phyloP scores from a whole-genome alignment of 768 basidiomycete species.

The Dacryopinax primogenitus region DNA sequence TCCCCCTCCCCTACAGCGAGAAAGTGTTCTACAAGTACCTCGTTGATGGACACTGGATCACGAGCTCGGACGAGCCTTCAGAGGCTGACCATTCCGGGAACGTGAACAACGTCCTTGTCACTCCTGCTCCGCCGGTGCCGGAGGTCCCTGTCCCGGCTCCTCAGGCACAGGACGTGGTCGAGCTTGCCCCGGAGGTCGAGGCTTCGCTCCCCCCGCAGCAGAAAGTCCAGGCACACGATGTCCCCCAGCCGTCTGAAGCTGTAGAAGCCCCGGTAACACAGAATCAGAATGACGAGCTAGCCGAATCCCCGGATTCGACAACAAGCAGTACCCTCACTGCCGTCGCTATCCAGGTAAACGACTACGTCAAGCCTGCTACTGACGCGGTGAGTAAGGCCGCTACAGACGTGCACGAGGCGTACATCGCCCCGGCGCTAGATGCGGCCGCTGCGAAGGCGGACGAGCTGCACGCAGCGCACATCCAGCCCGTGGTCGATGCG shows the following conservation, averaged over 20 bases:
- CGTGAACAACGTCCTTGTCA: slow-evolving; percentile 50
- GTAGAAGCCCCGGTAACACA: too few relatives aligned
- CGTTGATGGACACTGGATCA: slow-evolving; percentile 58
- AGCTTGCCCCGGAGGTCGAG: slow-evolving; percentile 19
- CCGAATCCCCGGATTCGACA: not conserved
- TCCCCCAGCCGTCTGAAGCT: not conserved
- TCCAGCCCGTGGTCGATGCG: not conserved
- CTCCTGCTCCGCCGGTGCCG: slow-evolving; percentile 15
- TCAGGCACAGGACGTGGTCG: slow-evolving; percentile 15
- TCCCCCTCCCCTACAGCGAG: slow-evolving; percentile 46
- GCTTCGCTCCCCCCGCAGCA: slow-evolving; percentile 18
- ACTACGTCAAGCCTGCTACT: not conserved
- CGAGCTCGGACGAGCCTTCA: slow-evolving; percentile 41
- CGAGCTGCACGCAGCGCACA: not conserved
- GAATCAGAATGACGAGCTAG: not conserved
- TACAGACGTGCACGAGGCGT: not conserved
- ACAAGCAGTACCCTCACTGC: not conserved
- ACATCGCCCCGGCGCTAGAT: not conserved
- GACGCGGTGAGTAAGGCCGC: not conserved
- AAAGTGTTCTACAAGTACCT: slow-evolving; percentile 66
- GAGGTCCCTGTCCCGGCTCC: not conserved
- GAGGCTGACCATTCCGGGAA: slow-evolving; percentile 52
- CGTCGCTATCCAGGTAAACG: not conserved
- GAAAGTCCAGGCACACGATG: slow-evolving; percentile 15
- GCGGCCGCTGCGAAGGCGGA: not conserved